Conservation (phyloP, 1,139 yeast species). For the Hyphopichia wangnamkhiaoensis region DNA sequence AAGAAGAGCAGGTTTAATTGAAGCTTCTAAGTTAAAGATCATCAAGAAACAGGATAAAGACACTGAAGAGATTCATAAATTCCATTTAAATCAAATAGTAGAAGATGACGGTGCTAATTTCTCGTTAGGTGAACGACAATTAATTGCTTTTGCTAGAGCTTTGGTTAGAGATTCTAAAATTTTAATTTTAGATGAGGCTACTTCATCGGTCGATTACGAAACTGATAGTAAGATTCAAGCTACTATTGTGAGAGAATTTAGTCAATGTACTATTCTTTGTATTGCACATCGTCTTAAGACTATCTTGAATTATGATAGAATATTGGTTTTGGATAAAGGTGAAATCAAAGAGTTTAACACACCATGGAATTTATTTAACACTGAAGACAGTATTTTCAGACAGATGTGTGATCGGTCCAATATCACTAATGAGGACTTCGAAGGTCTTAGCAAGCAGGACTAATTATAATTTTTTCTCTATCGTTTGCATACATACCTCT, state of each 20-base stretch:
- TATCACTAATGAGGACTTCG: constrained; percentile 34
- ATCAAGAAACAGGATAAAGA: constrained; percentile 18
- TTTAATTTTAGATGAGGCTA: constrained; percentile 56
- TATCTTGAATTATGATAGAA: constrained; percentile 51
- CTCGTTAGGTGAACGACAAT: constrained; percentile 57
- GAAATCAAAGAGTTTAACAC: constrained; percentile 49
- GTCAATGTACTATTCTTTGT: constrained; percentile 51
- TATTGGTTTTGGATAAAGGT: constrained; percentile 57
- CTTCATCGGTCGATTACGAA: constrained; percentile 58
- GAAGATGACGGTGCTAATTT: constrained; percentile 57
- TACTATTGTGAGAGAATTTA: constrained; percentile 47
- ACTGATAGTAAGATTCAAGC: constrained; percentile 53
- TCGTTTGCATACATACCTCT: not conserved
- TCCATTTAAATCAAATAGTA: constrained; percentile 52
- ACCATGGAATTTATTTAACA: constrained; percentile 41
- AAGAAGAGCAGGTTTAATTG: constrained; percentile 45
- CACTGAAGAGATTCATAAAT: constrained; percentile 35
- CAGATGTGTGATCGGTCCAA: constrained; percentile 63
- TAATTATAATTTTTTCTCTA: too few species aligned
- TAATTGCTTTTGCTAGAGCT: constrained; percentile 55
- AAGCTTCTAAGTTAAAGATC: constrained; percentile 22
- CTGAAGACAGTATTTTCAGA: constrained; percentile 32
- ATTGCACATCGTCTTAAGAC: constrained; percentile 60
- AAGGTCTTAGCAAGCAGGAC: not conserved
- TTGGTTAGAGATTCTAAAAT: constrained; percentile 51